Conservation (phyloP, 2,329 filamentous ascomycete species). For the Penicillium sp. region DNA sequence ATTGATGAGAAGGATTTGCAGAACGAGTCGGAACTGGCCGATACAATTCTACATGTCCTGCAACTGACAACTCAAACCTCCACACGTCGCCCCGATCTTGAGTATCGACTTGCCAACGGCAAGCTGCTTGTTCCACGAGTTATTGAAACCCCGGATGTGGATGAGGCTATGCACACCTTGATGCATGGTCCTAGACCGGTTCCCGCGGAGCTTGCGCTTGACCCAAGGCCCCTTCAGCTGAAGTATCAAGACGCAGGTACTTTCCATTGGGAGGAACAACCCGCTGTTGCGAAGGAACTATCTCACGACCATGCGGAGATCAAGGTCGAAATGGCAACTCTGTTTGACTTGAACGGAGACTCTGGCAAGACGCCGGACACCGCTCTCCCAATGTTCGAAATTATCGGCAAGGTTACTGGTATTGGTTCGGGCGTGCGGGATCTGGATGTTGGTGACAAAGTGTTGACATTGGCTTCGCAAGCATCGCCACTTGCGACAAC, state of each 20-base stretch:
- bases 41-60: constrained; percentile 18
- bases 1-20: constrained; percentile 17
- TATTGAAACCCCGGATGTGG: constrained; percentile 13
- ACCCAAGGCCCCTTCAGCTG: constrained; percentile 15
- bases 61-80: constrained; percentile 18
- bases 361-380: constrained; percentile 13
- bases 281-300: background rate
- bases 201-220: constrained; percentile 6
- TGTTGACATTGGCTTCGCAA: constrained; percentile 15
- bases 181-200: constrained; percentile 19
- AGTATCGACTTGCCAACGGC: constrained; percentile 18
- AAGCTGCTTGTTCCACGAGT: constrained; percentile 17
- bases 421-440: constrained; percentile 16
- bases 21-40: constrained; percentile 11
- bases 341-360: constrained; percentile 16
- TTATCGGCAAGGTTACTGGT: constrained; percentile 13
- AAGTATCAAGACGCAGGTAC: constrained; percentile 12
- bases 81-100: constrained; percentile 17
- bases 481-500: constrained; percentile 13
- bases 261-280: constrained; percentile 15
- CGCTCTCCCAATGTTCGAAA: constrained; percentile 19
- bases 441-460: constrained; percentile 19
- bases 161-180: constrained; percentile 21
- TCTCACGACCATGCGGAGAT: constrained; percentile 14
- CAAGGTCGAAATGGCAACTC: constrained; percentile 19